Evolutionary conservation across 495 filamentous ascomycete genomes (phyloP), one percentile per base, ranked within the genome.

Genomic region (Lasiosphaeria hispida): DNA sequence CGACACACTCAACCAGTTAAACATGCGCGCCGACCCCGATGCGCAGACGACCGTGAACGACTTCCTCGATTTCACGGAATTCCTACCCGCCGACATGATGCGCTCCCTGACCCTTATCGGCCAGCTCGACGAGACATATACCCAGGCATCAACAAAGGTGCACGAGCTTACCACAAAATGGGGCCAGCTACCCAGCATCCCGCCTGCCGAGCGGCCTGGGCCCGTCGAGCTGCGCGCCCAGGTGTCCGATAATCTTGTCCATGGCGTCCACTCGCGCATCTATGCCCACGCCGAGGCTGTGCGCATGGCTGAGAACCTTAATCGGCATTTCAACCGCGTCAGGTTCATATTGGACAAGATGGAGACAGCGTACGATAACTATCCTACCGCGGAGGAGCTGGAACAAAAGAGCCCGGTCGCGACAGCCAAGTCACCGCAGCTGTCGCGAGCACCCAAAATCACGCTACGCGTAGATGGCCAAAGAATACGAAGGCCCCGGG

Each of bases 51-150:
- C 91, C 53, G 87, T 97, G 13, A 93, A 88, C 59, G 94, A 98
- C 75, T 98, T 92, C 72, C 87, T 96, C 64, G 94, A 97, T 72
- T 96, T 85, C 72, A 97, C 94, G 60, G 94, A 98, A 76, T 95
- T 94, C 76, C 89, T 97, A 15, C 93, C 94, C 13, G 88, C 92
- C 34, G 95, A 97, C 73, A 85, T 97, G 58, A 82, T 87, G 57
- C 91, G 94, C 61, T 96, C 94, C 53, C 80, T 98, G 42, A 91
- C 88, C 48, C 82, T 97, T 48, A 91, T 98, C 61, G 82, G 85
- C 61, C 85, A 91, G 50, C 87, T 97, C 52, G 90, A 96, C 69
- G 73, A 84, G 49, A 81, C 80, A 39, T 92, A 92, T 67, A 63
- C 80, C 17, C 78, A 87, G 13, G 80, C 84, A 15, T 87, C 88